phyloP scores from a whole-genome alignment of 2,329 filamentous ascomycete species.

The Pseudogymnoascus sp. region DNA sequence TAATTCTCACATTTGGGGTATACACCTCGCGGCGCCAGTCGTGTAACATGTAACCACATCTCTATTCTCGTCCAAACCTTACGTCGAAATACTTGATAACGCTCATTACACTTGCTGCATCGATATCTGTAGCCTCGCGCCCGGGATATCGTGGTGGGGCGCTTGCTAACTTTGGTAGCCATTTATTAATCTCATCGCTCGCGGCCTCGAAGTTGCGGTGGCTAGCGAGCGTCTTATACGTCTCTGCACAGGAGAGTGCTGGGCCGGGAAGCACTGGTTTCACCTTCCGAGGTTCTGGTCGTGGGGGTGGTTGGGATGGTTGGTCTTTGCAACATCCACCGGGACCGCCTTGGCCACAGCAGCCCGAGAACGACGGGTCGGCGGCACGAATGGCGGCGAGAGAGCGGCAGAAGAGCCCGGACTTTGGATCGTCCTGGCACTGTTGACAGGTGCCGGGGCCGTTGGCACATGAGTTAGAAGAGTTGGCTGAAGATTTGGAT shows the following conservation, averaged over 20 bases:
- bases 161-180: conserved; percentile 64
- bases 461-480: conserved; percentile 36
- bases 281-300: conserved; percentile 20
- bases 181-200: conserved; percentile 64
- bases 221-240: conserved; percentile 69
- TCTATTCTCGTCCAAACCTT: conserved; percentile 48
- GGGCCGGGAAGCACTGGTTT: neutral
- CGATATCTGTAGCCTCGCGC: conserved; percentile 61
- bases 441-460: conserved; percentile 74
- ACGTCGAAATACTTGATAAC: conserved; percentile 76
- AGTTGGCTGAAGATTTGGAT: conserved; percentile 28
- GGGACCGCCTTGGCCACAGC: conserved; percentile 2
- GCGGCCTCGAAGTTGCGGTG: conserved; percentile 69
- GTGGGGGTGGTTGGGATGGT: conserved; percentile 19
- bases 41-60: neutral
- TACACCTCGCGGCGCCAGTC: neutral
- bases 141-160: conserved; percentile 30
- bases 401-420: conserved; percentile 74
- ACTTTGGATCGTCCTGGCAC: conserved; percentile 68
- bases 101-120: conserved; percentile 77
- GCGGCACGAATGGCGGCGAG: conserved; percentile 52
- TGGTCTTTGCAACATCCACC: conserved; percentile 52
- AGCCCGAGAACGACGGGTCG: conserved; percentile 15
- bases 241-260: conserved; percentile 65
- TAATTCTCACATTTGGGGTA: conserved; percentile 3